A percentile compares a stretch with the other conserved stretches of the same genome.
These are phyloP conservation scores for Phycomyces blakesleeanus DNA, from an alignment of 192 early-diverging fungal genomes.

Conservation along the genomic window DNA sequence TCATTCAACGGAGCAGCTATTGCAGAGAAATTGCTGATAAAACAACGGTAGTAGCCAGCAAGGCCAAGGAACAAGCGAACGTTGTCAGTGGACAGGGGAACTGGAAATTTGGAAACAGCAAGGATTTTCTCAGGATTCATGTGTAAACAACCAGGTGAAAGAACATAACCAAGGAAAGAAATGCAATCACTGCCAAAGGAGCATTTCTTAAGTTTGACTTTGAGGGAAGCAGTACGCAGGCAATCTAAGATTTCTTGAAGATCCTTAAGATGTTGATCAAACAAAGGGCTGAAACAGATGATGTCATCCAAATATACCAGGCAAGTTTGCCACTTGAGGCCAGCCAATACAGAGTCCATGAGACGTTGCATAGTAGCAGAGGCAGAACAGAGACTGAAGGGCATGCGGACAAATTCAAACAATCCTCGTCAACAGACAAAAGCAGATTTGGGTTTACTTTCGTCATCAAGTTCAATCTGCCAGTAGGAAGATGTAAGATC, in stretches of 20 bases:
- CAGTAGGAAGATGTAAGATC: constrained; percentile 38
- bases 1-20: constrained; percentile 9
- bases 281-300: constrained; percentile 29
- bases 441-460: constrained; percentile 8
- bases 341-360: constrained; percentile 35
- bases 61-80: constrained; percentile 25
- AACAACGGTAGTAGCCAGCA: constrained; percentile 8
- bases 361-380: constrained; percentile 34
- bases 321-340: constrained; percentile 17
- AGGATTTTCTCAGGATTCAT: constrained; percentile 9
- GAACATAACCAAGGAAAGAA: constrained; percentile 13
- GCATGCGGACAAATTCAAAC: constrained; percentile 29
- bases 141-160: constrained; percentile 7
- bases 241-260: not conserved
- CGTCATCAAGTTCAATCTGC: constrained; percentile 30
- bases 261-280: constrained; percentile 36
- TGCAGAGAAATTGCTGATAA: constrained; percentile 13
- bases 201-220: constrained; percentile 14
- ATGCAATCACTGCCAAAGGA: not conserved
- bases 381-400: constrained; percentile 19
- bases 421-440: constrained; percentile 29
- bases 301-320: constrained; percentile 46
- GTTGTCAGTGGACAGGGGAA: not conserved
- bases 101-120: not conserved
- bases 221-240: not conserved